These are phyloP conservation scores for Apostasia shenzhenica DNA, from an alignment of 106 monocot genomes.

Conservation along the genomic window DNA sequence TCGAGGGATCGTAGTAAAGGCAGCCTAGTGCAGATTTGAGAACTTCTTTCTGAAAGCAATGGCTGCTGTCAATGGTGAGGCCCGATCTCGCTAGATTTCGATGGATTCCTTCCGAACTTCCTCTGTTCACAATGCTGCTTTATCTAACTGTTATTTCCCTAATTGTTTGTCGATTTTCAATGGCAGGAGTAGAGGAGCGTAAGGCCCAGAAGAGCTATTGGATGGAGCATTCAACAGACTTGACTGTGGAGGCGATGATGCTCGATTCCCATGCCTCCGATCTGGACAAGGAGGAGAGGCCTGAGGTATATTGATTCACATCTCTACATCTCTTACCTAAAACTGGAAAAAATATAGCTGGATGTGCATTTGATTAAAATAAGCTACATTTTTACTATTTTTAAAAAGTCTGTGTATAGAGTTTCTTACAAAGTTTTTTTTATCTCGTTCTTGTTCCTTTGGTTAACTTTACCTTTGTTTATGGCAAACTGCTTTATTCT, in stretches of 20 bases:
- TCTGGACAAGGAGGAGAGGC: slow-evolving; percentile 96
- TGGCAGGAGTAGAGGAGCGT: slow-evolving; percentile 43
- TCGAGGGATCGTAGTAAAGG: slow-evolving; percentile 58
- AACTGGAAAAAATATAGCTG: no score
- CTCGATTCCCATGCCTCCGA: slow-evolving; percentile 92
- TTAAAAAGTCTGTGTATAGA: no score
- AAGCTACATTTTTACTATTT: no score
- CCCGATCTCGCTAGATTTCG: neutral
- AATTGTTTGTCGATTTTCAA: neutral
- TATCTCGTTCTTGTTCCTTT: no score
- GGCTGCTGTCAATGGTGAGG: slow-evolving; percentile 28
- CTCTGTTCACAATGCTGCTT: neutral
- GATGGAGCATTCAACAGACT: slow-evolving; percentile 91
- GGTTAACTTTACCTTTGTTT: no score
- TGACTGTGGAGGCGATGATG: slow-evolving; percentile 99
- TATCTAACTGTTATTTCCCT: neutral
- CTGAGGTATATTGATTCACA: slow-evolving; percentile 50
- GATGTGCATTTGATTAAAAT: no score
- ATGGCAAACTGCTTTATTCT: no score
- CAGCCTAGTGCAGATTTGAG: neutral
- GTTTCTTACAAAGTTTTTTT: no score
- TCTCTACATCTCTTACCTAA: no score
- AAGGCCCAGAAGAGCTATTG: slow-evolving; percentile 90
- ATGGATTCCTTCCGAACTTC: neutral
- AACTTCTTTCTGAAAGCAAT: slow-evolving; percentile 4